These are phyloP conservation scores for Juglanconis juglandina DNA, from an alignment of 2,329 filamentous ascomycete genomes.

Conservation along the genomic window DNA sequence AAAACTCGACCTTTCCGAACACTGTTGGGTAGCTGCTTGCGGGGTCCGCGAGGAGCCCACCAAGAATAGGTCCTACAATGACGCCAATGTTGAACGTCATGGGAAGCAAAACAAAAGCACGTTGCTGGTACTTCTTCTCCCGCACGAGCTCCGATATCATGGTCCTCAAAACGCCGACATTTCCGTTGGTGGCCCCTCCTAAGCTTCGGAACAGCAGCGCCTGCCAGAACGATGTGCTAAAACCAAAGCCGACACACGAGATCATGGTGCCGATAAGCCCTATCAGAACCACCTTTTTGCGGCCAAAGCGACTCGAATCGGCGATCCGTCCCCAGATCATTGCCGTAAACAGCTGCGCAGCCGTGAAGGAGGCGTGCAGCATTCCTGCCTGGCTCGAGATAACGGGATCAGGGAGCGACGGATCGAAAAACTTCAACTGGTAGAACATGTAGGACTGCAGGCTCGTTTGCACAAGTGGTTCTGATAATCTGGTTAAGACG, in stretches of 20 bases:
- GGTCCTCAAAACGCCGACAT: conserved; percentile 70
- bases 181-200: conserved; percentile 68
- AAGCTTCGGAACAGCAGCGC: conserved; percentile 63
- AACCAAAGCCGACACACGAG: conserved; percentile 67
- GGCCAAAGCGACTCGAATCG: conserved; percentile 59
- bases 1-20: conserved; percentile 46
- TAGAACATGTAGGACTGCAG: conserved; percentile 79
- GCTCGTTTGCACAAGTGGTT: conserved; percentile 78
- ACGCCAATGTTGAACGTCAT: conserved; percentile 73
- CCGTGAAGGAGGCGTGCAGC: conserved; percentile 75
- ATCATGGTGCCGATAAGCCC: conserved; percentile 66
- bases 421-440: conserved; percentile 74
- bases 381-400: conserved; percentile 77
- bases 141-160: conserved; percentile 50
- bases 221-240: conserved; percentile 58
- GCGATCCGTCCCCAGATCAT: conserved; percentile 77
- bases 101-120: conserved; percentile 42
- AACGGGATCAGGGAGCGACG: conserved; percentile 51
- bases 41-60: conserved; percentile 44
- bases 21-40: conserved; percentile 38
- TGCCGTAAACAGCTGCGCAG: conserved; percentile 77
- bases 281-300: conserved; percentile 75
- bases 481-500: conserved; percentile 73
- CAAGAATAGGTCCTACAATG: conserved; percentile 54
- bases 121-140: conserved; percentile 42